Percentiles rank a stretch among this genome's conserved stretches.
Evolutionary conservation across 73 alveolate genomes (phyloP).

Genomic region (Paramecium caudatum): DNA sequence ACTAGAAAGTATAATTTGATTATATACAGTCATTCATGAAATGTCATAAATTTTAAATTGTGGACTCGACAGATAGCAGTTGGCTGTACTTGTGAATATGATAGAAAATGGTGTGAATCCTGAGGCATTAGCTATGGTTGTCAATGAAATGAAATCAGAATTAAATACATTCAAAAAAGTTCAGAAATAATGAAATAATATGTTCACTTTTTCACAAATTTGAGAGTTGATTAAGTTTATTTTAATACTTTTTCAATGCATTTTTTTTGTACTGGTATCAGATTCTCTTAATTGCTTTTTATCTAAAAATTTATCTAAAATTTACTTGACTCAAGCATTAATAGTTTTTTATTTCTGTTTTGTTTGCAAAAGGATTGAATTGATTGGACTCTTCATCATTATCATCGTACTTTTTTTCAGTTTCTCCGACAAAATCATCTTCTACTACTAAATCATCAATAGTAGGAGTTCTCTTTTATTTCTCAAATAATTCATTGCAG

Average conservation of each 20-base stretch:
- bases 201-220: slow-evolving; percentile 29
- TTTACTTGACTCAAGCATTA: slow-evolving; percentile 37
- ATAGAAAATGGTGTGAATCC: slow-evolving; percentile 97
- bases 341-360: background rate
- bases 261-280: background rate
- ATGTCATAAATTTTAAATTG: slow-evolving; percentile 93
- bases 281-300: background rate
- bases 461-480: background rate
- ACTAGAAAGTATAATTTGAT: slow-evolving; percentile 55
- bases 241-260: slow-evolving; percentile 24
- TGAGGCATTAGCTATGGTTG: slow-evolving; percentile 93
- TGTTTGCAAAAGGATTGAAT: background rate
- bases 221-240: slow-evolving; percentile 49
- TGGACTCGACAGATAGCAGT: slow-evolving; percentile 90
- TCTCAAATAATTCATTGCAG: background rate
- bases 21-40: slow-evolving; percentile 82
- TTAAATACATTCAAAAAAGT: slow-evolving; percentile 85
- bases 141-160: slow-evolving; percentile 93
- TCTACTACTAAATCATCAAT: background rate
- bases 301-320: background rate
- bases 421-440: background rate
- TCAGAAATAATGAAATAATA: slow-evolving; percentile 16
- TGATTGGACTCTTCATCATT: background rate
- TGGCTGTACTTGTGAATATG: slow-evolving; percentile 86
- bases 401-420: background rate